These are phyloP conservation scores for Friedmanniomyces endolithicus DNA, from an alignment of 495 filamentous ascomycete species.

Conservation along the genomic window DNA sequence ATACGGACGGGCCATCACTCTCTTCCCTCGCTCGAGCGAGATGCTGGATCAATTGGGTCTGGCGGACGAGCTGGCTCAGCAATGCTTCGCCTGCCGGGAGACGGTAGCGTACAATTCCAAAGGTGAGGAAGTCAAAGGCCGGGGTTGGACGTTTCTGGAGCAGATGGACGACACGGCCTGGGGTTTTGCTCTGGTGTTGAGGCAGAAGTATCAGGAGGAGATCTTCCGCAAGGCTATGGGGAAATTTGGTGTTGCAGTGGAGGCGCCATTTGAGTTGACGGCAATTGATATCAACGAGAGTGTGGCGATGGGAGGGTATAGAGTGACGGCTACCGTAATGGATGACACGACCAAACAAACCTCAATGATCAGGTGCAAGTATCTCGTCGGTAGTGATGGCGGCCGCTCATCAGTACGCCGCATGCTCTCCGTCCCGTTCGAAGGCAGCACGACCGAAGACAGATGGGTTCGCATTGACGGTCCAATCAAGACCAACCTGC, in stretches of 20 bases:
- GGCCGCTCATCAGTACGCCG: slow-evolving; percentile 35
- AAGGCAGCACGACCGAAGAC: slow-evolving; percentile 34
- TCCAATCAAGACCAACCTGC: slow-evolving; percentile 39
- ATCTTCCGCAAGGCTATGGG: slow-evolving; percentile 28
- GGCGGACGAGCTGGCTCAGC: slow-evolving; percentile 35
- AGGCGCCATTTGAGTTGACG: slow-evolving; percentile 24
- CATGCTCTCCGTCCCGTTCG: slow-evolving; percentile 33
- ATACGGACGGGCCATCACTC: slow-evolving; percentile 36
- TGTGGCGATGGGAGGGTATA: slow-evolving; percentile 20
- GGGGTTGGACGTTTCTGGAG: slow-evolving; percentile 31
- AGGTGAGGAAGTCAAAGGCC: slow-evolving; percentile 29
- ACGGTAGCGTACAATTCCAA: slow-evolving; percentile 37
- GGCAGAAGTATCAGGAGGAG: slow-evolving; percentile 36
- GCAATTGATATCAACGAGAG: slow-evolving; percentile 24
- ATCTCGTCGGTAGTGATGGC: slow-evolving; percentile 39
- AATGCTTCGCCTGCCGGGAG: slow-evolving; percentile 40
- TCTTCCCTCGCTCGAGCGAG: slow-evolving; percentile 36
- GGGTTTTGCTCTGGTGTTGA: slow-evolving; percentile 33
- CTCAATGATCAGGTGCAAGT: slow-evolving; percentile 29
- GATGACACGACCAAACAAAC: slow-evolving; percentile 18
- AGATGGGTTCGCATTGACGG: slow-evolving; percentile 42
- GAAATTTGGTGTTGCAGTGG: slow-evolving; percentile 21
- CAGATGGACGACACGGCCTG: slow-evolving; percentile 33
- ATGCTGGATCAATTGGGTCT: slow-evolving; percentile 39
- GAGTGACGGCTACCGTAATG: slow-evolving; percentile 22